Evolutionary conservation across 768 basidiomycete genomes (phyloP).

Genomic region (Heimioporus sp.): DNA sequence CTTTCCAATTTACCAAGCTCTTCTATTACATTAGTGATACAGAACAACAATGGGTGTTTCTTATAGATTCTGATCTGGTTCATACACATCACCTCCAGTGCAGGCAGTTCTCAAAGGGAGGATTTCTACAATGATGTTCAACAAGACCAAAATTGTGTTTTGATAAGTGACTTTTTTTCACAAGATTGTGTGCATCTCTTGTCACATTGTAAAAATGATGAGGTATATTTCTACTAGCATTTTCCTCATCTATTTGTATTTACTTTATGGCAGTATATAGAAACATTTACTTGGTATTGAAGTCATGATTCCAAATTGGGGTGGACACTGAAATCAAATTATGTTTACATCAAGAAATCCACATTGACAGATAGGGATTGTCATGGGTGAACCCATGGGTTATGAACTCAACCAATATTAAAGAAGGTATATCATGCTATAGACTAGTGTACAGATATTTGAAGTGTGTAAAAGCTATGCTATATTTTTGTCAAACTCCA

Average conservation of each 20-base stretch:
- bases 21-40: slow-evolving; percentile 3
- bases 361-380: too few relatives aligned
- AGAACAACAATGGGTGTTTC: neutral
- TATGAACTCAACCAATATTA: too few relatives aligned
- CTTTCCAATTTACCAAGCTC: neutral
- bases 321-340: too few relatives aligned
- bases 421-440: too few relatives aligned
- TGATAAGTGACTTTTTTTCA: neutral
- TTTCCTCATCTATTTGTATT: neutral
- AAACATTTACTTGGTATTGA: neutral
- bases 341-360: too few relatives aligned
- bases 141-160: neutral
- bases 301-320: too few relatives aligned
- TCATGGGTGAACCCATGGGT: too few relatives aligned
- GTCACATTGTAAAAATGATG: slow-evolving; percentile 1
- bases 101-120: too few relatives aligned
- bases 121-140: too few relatives aligned
- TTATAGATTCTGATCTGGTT: neutral
- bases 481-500: too few relatives aligned
- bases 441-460: too few relatives aligned
- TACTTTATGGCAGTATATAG: neutral
- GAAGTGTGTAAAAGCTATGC: too few relatives aligned
- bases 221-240: neutral
- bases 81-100: neutral
- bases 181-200: slow-evolving; percentile 2